These are phyloP conservation scores for Penicillium sp. DNA, from an alignment of 2,329 filamentous ascomycete species.

Conservation along the genomic window DNA sequence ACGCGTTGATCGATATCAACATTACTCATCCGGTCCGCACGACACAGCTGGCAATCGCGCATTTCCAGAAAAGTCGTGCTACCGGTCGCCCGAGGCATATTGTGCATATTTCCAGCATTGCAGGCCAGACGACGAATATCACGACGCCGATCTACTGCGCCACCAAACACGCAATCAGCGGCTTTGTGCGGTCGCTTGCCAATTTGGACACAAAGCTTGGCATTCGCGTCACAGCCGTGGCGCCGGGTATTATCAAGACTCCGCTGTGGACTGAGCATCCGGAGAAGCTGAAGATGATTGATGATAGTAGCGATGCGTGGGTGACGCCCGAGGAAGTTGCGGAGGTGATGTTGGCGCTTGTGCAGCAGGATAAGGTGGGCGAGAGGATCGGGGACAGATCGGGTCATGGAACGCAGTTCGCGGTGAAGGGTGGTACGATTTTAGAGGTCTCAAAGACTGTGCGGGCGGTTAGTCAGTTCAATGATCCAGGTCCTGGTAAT, in stretches of 20 bases:
- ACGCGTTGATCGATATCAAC: slow-evolving; percentile 50
- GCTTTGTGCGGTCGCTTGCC: slow-evolving; percentile 50
- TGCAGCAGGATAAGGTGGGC: slow-evolving; percentile 48
- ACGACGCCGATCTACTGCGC: slow-evolving; percentile 48
- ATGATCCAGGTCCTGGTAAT: slow-evolving; percentile 53
- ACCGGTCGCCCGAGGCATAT: slow-evolving; percentile 41
- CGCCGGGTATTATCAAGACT: slow-evolving; percentile 59
- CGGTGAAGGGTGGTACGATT: slow-evolving; percentile 49
- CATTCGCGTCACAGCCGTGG: slow-evolving; percentile 58
- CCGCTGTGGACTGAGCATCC: slow-evolving; percentile 61
- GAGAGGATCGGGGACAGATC: slow-evolving; percentile 34
- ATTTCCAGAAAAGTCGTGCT: slow-evolving; percentile 41
- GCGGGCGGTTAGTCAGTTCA: slow-evolving; percentile 49
- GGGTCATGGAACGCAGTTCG: slow-evolving; percentile 30
- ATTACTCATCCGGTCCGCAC: slow-evolving; percentile 51
- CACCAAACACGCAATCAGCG: slow-evolving; percentile 49
- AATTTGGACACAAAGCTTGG: slow-evolving; percentile 48
- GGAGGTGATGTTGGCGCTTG: slow-evolving; percentile 54
- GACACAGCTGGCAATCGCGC: slow-evolving; percentile 50
- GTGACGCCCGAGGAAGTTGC: slow-evolving; percentile 60
- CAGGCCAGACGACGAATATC: slow-evolving; percentile 41
- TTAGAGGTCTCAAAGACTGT: slow-evolving; percentile 56
- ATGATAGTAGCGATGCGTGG: slow-evolving; percentile 51
- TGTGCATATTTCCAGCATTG: slow-evolving; percentile 50
- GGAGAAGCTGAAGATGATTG: slow-evolving; percentile 55